A percentile compares a stretch with the other conserved stretches of the same genome.
These are phyloP conservation scores for Penicillium sclerotiorum DNA, from an alignment of 2,329 filamentous ascomycete species.

Conservation along the genomic window DNA sequence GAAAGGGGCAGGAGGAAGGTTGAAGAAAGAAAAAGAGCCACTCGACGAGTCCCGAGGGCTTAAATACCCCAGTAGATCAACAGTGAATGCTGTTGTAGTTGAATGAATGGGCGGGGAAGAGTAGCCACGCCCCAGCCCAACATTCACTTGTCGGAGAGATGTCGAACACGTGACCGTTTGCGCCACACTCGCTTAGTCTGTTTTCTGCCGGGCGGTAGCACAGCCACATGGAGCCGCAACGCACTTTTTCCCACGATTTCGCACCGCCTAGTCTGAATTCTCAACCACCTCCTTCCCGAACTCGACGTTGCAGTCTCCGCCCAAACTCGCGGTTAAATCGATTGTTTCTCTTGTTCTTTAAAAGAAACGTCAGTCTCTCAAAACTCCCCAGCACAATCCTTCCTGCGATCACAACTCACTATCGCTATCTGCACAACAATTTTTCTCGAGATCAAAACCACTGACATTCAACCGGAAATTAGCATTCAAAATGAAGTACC, in stretches of 20 bases:
- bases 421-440: not conserved
- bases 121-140: slow-evolving; percentile 10
- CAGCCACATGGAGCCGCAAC: slow-evolving; percentile 41
- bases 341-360: slow-evolving; percentile 73
- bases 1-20: not conserved
- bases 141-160: not conserved
- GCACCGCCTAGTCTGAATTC: slow-evolving; percentile 28
- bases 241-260: slow-evolving; percentile 43
- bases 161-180: slow-evolving; percentile 27
- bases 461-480: slow-evolving; percentile 23
- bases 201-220: slow-evolving; percentile 26
- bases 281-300: slow-evolving; percentile 57
- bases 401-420: not conserved
- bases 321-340: slow-evolving; percentile 95
- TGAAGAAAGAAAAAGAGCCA: not conserved
- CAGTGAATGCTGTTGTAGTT: not conserved
- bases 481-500: slow-evolving; percentile 91
- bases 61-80: not conserved
- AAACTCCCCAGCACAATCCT: slow-evolving; percentile 7
- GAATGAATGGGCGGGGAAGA: slow-evolving; percentile 13
- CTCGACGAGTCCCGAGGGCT: not conserved
- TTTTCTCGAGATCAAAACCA: slow-evolving; percentile 11
- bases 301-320: slow-evolving; percentile 99
- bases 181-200: slow-evolving; percentile 44
- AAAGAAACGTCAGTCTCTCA: slow-evolving; percentile 31